These are phyloP conservation scores for Pontederia paniculata DNA, from an alignment of 176 grass and related monocot species.

Conservation along the genomic window DNA sequence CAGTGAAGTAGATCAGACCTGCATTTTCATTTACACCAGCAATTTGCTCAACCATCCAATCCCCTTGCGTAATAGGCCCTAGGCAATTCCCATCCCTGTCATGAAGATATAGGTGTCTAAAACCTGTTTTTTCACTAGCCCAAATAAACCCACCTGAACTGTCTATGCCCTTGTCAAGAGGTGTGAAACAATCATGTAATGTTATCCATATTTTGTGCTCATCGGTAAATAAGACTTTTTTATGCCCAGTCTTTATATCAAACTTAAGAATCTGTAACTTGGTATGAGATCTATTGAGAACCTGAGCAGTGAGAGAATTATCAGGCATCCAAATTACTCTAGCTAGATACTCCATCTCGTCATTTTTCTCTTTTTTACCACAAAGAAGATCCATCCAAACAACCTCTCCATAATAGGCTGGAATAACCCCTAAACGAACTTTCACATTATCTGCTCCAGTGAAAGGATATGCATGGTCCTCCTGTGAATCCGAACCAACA, in stretches of 20 bases:
- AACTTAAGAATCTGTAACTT: slow-evolving; percentile 87
- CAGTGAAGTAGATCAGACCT: slow-evolving; percentile 76
- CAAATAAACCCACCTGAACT: slow-evolving; percentile 75
- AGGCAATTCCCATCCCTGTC: slow-evolving; percentile 64
- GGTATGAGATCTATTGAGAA: slow-evolving; percentile 76
- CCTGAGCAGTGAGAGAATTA: slow-evolving; percentile 75
- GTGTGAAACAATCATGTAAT: slow-evolving; percentile 92
- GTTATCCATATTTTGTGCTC: slow-evolving; percentile 69
- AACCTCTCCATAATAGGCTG: slow-evolving; percentile 55
- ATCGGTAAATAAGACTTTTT: slow-evolving; percentile 61
- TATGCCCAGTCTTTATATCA: slow-evolving; percentile 60
- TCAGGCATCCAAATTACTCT: slow-evolving; percentile 91
- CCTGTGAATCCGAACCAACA: slow-evolving; percentile 75
- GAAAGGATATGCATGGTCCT: slow-evolving; percentile 97
- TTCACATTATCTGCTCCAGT: slow-evolving; percentile 85
- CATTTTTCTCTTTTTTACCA: slow-evolving; percentile 31
- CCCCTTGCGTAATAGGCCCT: slow-evolving; percentile 80
- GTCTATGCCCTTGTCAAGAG: slow-evolving; percentile 68
- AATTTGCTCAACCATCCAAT: slow-evolving; percentile 97
- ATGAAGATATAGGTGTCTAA: slow-evolving; percentile 90
- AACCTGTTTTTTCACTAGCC: slow-evolving; percentile 95
- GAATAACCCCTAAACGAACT: slow-evolving; percentile 75
- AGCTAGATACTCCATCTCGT: slow-evolving; percentile 87
- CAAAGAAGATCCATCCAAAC: slow-evolving; percentile 96
- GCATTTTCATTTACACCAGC: slow-evolving; percentile 80